These are phyloP conservation scores for Coemansia sp. DNA, from an alignment of 192 early-diverging fungal genomes.

Conservation along the genomic window DNA sequence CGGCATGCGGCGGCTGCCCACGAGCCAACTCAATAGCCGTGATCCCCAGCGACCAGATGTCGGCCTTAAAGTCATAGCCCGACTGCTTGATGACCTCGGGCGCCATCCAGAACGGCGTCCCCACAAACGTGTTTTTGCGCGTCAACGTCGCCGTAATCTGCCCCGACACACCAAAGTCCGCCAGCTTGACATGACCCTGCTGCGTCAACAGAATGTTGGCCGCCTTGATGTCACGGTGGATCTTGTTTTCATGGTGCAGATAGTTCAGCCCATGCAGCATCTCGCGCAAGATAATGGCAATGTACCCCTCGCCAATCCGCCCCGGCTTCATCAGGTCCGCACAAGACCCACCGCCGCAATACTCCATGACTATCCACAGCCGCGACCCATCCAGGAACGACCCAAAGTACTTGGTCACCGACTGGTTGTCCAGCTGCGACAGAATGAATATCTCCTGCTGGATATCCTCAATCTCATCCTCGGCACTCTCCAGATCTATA, in stretches of 20 bases:
- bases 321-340: slow-evolving; percentile 90
- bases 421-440: slow-evolving; percentile 83
- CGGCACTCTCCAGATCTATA: slow-evolving; percentile 92
- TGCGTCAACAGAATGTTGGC: slow-evolving; percentile 75
- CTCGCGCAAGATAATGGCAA: slow-evolving; percentile 88
- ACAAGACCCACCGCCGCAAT: slow-evolving; percentile 91
- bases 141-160: slow-evolving; percentile 87
- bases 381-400: slow-evolving; percentile 84
- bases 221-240: slow-evolving; percentile 94
- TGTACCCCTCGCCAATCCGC: slow-evolving; percentile 76
- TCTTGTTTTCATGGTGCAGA: slow-evolving; percentile 83
- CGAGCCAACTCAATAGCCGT: slow-evolving; percentile 95
- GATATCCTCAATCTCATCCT: slow-evolving; percentile 99
- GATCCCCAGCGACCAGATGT: slow-evolving; percentile 97
- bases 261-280: slow-evolving; percentile 86
- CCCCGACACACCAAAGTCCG: slow-evolving; percentile 98
- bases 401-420: slow-evolving; percentile 84
- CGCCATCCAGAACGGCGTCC: slow-evolving; percentile 95
- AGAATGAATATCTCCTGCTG: slow-evolving; percentile 95
- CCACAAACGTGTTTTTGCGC: slow-evolving; percentile 97
- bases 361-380: slow-evolving; percentile 99
- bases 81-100: slow-evolving; percentile 93
- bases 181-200: slow-evolving; percentile 84
- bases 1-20: slow-evolving; percentile 85
- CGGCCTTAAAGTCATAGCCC: slow-evolving; percentile 92